Evolutionary conservation across 139 green algal species (phyloP).

Genomic region (Deuterostichococcus epilithicus): DNA sequence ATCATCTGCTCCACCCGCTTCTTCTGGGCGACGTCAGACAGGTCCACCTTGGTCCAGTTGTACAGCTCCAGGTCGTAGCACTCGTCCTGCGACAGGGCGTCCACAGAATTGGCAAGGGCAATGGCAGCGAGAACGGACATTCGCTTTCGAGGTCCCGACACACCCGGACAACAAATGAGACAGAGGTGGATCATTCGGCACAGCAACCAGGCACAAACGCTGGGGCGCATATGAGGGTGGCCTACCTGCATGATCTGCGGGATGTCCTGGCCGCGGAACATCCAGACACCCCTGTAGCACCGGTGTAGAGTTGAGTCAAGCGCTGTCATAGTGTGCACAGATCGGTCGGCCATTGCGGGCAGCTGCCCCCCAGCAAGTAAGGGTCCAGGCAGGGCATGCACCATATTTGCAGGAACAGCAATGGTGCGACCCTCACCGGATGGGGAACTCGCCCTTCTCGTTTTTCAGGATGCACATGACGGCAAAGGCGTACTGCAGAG

Average conservation of each 20-base stretch:
- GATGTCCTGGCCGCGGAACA: constrained; percentile 58
- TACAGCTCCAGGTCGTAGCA: constrained; percentile 64
- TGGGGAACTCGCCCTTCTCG: constrained; percentile 39
- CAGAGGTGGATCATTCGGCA: too few species aligned
- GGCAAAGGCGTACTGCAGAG: constrained; percentile 45
- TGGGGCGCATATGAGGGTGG: too few species aligned
- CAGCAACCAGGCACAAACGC: too few species aligned
- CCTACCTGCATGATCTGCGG: constrained; percentile 35
- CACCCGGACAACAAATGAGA: too few species aligned
- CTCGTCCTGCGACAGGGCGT: constrained; percentile 31
- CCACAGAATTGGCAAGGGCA: too few species aligned
- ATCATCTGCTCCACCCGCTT: constrained; percentile 45
- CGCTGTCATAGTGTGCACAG: too few species aligned
- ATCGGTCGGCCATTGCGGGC: background rate
- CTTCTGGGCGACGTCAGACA: constrained; percentile 33
- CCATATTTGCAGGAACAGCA: background rate
- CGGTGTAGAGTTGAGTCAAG: too few species aligned
- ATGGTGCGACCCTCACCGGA: constrained; percentile 15
- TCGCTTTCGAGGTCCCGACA: too few species aligned
- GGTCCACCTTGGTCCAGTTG: constrained; percentile 50
- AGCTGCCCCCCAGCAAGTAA: background rate
- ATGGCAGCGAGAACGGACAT: too few species aligned
- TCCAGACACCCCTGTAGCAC: constrained; percentile 40
- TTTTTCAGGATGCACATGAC: constrained; percentile 67
- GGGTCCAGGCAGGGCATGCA: background rate